Evolutionary conservation across 2,329 filamentous ascomycete species (phyloP).

Genomic region (Pyricularia pennisetigena): DNA sequence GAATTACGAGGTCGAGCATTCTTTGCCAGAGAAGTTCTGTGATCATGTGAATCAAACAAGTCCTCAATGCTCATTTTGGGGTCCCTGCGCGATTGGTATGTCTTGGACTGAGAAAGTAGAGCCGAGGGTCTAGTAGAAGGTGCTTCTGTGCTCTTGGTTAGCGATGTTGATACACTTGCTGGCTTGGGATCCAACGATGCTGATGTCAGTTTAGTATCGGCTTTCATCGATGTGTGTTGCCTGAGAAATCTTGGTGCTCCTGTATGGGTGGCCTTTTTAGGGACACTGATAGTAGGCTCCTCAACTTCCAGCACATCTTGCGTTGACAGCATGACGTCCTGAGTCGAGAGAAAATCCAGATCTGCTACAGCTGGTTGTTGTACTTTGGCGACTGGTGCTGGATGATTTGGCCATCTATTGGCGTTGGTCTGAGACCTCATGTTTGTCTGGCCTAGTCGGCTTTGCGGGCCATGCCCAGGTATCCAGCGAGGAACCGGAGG

Average conservation of each 20-base stretch:
- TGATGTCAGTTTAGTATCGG: conserved; percentile 18
- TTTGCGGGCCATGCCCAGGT: neutral
- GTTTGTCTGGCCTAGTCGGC: neutral
- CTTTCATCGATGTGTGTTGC: conserved; percentile 12
- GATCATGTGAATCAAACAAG: conserved; percentile 1
- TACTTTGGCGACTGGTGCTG: neutral
- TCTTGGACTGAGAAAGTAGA: neutral
- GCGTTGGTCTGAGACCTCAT: neutral
- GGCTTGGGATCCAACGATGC: neutral
- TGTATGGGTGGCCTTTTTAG: conserved; percentile 1
- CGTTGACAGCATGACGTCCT: conserved; percentile 34
- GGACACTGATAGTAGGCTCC: conserved; percentile 12
- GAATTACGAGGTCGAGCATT: neutral
- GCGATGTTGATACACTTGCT: neutral
- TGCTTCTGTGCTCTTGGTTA: neutral
- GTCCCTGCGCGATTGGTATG: conserved; percentile 9
- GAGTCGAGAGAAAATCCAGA: conserved; percentile 30
- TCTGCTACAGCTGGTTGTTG: neutral
- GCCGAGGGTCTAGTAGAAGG: neutral
- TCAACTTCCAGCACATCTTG: conserved; percentile 36
- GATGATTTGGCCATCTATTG: neutral
- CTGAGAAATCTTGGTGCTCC: neutral
- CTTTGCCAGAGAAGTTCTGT: neutral
- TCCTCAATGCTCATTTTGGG: conserved; percentile 6
- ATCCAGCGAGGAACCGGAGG: neutral